These are phyloP conservation scores for Asterochloris erici DNA, from an alignment of 139 green algal genomes.

Conservation along the genomic window DNA sequence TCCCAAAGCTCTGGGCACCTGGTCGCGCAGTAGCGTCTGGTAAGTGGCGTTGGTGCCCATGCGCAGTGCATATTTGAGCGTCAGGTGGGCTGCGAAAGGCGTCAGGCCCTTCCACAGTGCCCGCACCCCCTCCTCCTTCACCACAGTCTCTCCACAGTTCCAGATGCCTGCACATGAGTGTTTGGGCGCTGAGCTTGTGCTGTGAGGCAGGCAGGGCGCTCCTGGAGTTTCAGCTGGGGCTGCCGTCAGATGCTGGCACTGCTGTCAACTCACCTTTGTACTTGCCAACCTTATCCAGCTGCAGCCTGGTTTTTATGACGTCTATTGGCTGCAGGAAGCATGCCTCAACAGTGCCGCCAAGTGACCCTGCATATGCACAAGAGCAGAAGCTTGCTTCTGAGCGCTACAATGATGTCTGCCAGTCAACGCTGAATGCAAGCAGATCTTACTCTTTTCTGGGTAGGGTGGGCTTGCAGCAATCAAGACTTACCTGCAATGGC, in stretches of 20 bases:
- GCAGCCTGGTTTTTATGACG: constrained; percentile 91
- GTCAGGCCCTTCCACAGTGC: constrained; percentile 94
- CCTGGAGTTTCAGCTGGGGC: neutral
- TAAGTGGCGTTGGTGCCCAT: constrained; percentile 93
- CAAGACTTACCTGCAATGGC: no score
- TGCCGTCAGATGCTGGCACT: neutral
- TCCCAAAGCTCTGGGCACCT: constrained; percentile 24
- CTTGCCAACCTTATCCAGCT: constrained; percentile 77
- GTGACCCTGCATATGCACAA: constrained; percentile 53
- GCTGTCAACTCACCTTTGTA: constrained; percentile 60
- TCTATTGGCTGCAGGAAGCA: constrained; percentile 90
- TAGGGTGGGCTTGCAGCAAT: no score
- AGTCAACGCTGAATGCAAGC: no score
- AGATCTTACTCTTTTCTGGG: no score
- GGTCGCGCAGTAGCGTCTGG: constrained; percentile 66
- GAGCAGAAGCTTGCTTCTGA: neutral
- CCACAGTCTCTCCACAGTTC: constrained; percentile 71
- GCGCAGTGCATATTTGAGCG: constrained; percentile 92
- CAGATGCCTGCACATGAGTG: constrained; percentile 59
- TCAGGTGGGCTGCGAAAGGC: constrained; percentile 92
- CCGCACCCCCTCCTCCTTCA: constrained; percentile 72
- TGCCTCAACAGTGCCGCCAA: constrained; percentile 90
- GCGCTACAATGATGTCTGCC: no score
- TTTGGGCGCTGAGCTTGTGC: neutral
- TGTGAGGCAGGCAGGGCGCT: neutral